Conservation (phyloP, 306 rosid genomes). For the Cercis canadensis region DNA sequence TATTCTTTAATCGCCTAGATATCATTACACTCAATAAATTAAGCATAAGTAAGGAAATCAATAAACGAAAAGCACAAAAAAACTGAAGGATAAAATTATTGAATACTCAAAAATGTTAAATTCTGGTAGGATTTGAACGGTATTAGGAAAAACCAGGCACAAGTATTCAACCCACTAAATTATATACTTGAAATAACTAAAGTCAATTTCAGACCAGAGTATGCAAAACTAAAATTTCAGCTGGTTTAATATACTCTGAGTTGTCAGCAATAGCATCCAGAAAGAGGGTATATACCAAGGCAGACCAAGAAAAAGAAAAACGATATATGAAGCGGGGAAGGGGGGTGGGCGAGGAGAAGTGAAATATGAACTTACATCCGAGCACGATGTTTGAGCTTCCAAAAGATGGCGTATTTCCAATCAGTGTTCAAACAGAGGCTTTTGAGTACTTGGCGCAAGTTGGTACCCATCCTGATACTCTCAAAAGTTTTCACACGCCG, state of each 20-base stretch:
- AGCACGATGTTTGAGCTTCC: slow-evolving; percentile 91
- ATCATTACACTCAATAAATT: neutral
- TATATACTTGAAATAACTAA: neutral
- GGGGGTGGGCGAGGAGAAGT: neutral
- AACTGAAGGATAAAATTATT: neutral
- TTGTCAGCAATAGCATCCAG: slow-evolving; percentile 8
- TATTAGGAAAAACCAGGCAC: no score
- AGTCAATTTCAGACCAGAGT: slow-evolving; percentile 21
- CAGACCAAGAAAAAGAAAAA: neutral
- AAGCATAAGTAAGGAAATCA: slow-evolving; percentile 5
- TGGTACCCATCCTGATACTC: slow-evolving; percentile 56
- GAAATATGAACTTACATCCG: slow-evolving; percentile 60
- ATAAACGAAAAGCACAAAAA: slow-evolving; percentile 5
- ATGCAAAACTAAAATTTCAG: slow-evolving; percentile 25
- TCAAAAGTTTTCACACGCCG: slow-evolving; percentile 48
- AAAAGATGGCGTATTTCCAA: slow-evolving; percentile 95
- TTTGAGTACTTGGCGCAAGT: slow-evolving; percentile 70
- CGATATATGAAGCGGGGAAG: no score
- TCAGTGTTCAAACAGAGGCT: slow-evolving; percentile 81
- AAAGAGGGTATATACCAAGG: neutral
- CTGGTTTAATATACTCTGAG: slow-evolving; percentile 1
- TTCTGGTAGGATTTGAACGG: neutral
- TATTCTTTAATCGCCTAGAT: slow-evolving; percentile 18
- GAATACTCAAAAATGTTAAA: slow-evolving; percentile 3
- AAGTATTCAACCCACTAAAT: no score